Evolutionary conservation across 495 filamentous ascomycete species (phyloP).

Genomic region (Chaetomium fimeti): DNA sequence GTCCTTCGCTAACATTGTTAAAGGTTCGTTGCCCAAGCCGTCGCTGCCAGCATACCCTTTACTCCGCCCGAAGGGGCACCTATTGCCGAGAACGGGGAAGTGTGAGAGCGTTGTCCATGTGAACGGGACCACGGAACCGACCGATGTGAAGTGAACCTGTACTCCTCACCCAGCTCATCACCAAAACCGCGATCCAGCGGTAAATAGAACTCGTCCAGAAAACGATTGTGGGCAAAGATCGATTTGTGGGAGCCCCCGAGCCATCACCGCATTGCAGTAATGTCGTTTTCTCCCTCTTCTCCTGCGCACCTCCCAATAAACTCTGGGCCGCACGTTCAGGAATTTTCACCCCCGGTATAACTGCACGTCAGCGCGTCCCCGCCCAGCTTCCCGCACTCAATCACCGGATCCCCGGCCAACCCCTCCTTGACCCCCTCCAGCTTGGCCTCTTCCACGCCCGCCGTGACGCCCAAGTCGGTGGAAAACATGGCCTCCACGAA

Average conservation of each 20-base stretch:
- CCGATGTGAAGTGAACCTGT: background rate
- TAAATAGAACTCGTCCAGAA: no score
- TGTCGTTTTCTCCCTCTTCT: background rate
- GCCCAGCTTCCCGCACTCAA: constrained; percentile 9
- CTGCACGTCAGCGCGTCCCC: background rate
- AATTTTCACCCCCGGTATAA: background rate
- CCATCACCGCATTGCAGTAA: background rate
- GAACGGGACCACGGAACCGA: background rate
- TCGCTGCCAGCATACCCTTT: constrained; percentile 3
- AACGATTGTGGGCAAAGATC: no score
- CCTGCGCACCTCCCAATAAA: background rate
- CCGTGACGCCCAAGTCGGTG: constrained; percentile 2
- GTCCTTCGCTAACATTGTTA: background rate
- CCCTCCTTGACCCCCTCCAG: constrained; percentile 5
- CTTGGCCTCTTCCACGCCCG: constrained; percentile 2
- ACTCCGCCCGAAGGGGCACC: constrained; percentile 14
- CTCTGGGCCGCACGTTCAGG: background rate
- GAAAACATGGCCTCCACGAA: background rate
- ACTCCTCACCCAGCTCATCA: no score
- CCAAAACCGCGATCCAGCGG: no score
- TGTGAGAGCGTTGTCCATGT: background rate
- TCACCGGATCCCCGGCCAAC: background rate
- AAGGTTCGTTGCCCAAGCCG: constrained; percentile 22
- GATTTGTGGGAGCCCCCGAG: no score
- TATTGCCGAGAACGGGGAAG: constrained; percentile 6